Evolutionary conservation across 2,329 filamentous ascomycete species (phyloP).

Genomic region (Zasmidium citrigriseum): DNA sequence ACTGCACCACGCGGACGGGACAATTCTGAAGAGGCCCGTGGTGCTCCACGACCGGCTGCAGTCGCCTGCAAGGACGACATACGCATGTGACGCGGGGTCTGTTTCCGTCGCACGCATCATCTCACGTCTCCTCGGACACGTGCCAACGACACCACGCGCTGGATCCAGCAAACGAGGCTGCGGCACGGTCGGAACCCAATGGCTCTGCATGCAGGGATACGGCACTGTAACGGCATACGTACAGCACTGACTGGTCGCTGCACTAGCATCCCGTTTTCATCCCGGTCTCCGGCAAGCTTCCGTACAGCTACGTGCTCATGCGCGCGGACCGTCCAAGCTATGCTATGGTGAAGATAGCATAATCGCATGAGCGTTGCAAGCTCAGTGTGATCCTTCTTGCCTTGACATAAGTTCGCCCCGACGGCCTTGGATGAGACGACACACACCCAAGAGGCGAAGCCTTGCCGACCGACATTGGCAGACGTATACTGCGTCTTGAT

Average conservation of each 20-base stretch:
- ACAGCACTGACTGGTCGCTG: neutral
- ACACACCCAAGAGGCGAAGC: neutral
- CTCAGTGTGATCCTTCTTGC: too few species aligned
- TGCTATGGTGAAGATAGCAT: neutral
- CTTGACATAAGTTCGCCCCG: neutral
- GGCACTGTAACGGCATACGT: neutral
- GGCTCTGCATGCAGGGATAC: neutral
- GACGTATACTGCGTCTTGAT: neutral
- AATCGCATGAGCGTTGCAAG: neutral
- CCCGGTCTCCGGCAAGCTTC: neutral
- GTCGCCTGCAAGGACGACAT: neutral
- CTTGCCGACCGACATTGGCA: neutral
- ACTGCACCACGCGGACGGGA: too few species aligned
- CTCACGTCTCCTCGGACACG: neutral
- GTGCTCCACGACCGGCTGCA: neutral
- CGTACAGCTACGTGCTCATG: neutral
- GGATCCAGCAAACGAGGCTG: neutral
- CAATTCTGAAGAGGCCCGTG: too few species aligned
- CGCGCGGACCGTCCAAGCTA: neutral
- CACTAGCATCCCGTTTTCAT: neutral
- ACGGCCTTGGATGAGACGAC: neutral
- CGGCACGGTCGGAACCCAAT: neutral
- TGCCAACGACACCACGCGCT: neutral
- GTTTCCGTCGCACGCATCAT: neutral
- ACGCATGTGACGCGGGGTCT: neutral